Evolutionary conservation across 495 filamentous ascomycete species (phyloP).

Genomic region (Hypoxylon crocopeplum): DNA sequence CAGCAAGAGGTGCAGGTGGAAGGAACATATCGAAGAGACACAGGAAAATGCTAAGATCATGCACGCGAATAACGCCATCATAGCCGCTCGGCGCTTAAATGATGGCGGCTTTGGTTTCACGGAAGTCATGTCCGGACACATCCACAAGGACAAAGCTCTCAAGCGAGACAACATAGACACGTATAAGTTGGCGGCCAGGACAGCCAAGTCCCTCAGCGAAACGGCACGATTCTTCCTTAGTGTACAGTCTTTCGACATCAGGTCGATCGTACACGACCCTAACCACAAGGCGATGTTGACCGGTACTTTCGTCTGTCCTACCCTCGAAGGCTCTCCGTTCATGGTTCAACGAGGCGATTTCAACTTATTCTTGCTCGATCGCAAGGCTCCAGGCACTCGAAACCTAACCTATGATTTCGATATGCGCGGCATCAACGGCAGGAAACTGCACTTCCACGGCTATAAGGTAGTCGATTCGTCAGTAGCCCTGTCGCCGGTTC

Average conservation of each 20-base stretch:
- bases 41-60: slow-evolving; percentile 39
- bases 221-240: slow-evolving; percentile 67
- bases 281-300: slow-evolving; percentile 64
- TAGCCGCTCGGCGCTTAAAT: slow-evolving; percentile 48
- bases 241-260: slow-evolving; percentile 60
- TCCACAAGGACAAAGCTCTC: slow-evolving; percentile 60
- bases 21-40: slow-evolving; percentile 35
- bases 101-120: slow-evolving; percentile 63
- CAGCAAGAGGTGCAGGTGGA: slow-evolving; percentile 5
- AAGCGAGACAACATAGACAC: slow-evolving; percentile 53
- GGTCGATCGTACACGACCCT: slow-evolving; percentile 48
- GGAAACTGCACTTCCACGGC: slow-evolving; percentile 63
- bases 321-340: slow-evolving; percentile 63
- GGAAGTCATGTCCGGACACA: slow-evolving; percentile 68
- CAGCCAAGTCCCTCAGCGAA: slow-evolving; percentile 58
- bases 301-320: slow-evolving; percentile 67
- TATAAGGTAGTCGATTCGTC: slow-evolving; percentile 68
- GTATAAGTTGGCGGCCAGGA: slow-evolving; percentile 62
- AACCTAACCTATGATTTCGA: slow-evolving; percentile 68
- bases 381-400: slow-evolving; percentile 59
- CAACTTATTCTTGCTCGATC: slow-evolving; percentile 63
- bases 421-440: slow-evolving; percentile 60
- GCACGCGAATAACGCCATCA: slow-evolving; percentile 49
- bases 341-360: slow-evolving; percentile 66
- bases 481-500: slow-evolving; percentile 57